phyloP scores from a whole-genome alignment of 2,329 filamentous ascomycete genomes.

The Pezicula rhizophila region DNA sequence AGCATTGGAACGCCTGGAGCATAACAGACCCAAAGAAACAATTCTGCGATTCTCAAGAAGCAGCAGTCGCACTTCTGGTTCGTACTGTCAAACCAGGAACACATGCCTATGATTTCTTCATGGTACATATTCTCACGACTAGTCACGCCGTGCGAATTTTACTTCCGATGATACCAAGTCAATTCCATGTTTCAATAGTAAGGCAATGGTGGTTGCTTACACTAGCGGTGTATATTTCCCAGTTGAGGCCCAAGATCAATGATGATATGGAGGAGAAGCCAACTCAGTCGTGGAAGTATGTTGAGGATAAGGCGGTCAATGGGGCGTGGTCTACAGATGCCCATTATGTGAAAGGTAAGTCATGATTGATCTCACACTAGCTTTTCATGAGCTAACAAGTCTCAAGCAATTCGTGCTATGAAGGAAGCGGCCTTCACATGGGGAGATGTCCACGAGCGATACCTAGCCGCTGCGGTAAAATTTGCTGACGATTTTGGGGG shows the following conservation, averaged over 20 bases:
- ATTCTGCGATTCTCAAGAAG: constrained; percentile 66
- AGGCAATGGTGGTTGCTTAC: constrained; percentile 87
- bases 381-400: neutral
- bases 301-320: constrained; percentile 64
- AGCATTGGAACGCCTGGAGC: constrained; percentile 89
- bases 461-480: constrained; percentile 61
- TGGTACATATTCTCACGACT: constrained; percentile 75
- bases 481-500: constrained; percentile 69
- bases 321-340: constrained; percentile 65
- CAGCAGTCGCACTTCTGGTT: constrained; percentile 55
- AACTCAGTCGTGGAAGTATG: constrained; percentile 67
- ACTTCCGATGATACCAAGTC: constrained; percentile 67
- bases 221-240: constrained; percentile 69
- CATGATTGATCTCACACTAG: neutral
- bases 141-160: constrained; percentile 86
- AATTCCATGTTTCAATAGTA: constrained; percentile 68
- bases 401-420: constrained; percentile 62
- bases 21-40: constrained; percentile 64
- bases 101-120: constrained; percentile 73
- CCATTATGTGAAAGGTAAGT: constrained; percentile 76
- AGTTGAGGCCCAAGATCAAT: constrained; percentile 66
- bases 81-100: constrained; percentile 50
- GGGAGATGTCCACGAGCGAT: constrained; percentile 62
- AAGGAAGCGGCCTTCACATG: constrained; percentile 68
- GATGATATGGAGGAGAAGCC: constrained; percentile 51